These are phyloP conservation scores for Tricholoma saponaceum DNA, from an alignment of 768 basidiomycete species.

Conservation along the genomic window DNA sequence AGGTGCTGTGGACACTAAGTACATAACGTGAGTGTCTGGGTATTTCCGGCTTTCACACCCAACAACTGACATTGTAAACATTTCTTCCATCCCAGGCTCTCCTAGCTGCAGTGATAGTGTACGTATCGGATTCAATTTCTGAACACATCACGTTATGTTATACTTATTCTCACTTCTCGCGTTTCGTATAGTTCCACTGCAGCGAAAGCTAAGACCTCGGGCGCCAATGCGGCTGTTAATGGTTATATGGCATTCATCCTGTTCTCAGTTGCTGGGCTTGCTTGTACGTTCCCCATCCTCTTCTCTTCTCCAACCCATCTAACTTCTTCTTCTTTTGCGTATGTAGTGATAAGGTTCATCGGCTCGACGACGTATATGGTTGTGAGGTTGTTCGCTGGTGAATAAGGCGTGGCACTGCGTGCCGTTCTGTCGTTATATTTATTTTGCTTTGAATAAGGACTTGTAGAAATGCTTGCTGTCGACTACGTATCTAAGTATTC, in stretches of 20 bases:
- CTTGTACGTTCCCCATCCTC: constrained; percentile 52
- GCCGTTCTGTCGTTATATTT: no score
- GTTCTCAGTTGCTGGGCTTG: constrained; percentile 84
- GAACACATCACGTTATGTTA: background rate
- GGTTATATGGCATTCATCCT: constrained; percentile 90
- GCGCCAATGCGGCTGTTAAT: constrained; percentile 55
- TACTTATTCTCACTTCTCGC: background rate
- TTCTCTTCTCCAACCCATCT: no score
- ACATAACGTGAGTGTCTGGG: constrained; percentile 64
- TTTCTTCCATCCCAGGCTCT: constrained; percentile 40
- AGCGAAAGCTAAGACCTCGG: constrained; percentile 41
- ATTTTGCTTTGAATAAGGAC: no score
- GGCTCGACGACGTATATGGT: constrained; percentile 83
- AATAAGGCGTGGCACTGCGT: no score
- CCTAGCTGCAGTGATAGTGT: constrained; percentile 74
- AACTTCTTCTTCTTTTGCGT: background rate
- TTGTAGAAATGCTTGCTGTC: no score
- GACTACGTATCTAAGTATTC: no score
- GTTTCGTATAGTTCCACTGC: constrained; percentile 37
- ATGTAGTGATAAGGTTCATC: constrained; percentile 75
- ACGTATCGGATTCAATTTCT: no score
- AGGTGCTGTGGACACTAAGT: constrained; percentile 86
- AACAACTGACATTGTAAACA: constrained; percentile 9
- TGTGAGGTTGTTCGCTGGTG: constrained; percentile 84
- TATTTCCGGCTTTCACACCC: background rate